Percentiles rank a stretch among this genome's conserved stretches.
Evolutionary conservation across 192 early-diverging fungal genomes (phyloP).

Genomic region (Fimicolochytrium jonesii): DNA sequence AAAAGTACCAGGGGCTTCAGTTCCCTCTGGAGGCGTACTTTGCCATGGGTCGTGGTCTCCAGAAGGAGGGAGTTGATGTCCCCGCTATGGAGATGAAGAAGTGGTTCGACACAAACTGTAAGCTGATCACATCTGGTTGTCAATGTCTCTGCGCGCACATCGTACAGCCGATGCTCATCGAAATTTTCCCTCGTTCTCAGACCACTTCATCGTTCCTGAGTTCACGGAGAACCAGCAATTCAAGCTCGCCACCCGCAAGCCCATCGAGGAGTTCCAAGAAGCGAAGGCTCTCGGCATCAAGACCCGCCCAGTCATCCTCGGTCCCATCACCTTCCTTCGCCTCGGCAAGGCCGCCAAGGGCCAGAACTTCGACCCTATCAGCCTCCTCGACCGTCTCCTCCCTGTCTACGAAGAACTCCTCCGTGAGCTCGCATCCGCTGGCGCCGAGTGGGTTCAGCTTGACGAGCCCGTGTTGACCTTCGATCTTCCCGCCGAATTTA

Average conservation of each 20-base stretch:
- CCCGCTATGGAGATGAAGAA: conserved; percentile 99
- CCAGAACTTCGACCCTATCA: conserved; percentile 64
- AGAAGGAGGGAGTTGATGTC: conserved; percentile 79
- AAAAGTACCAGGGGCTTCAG: conserved; percentile 52
- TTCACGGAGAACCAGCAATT: conserved; percentile 74
- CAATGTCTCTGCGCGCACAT: too few species aligned
- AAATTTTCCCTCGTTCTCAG: conserved; percentile 8
- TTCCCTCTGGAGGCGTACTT: conserved; percentile 79
- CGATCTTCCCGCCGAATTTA: conserved; percentile 51
- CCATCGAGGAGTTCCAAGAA: conserved; percentile 82
- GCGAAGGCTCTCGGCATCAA: conserved; percentile 87
- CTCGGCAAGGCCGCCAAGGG: conserved; percentile 79
- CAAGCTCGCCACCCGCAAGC: conserved; percentile 61
- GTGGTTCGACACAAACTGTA: conserved; percentile 98
- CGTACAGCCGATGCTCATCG: neutral
- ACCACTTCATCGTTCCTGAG: conserved; percentile 86
- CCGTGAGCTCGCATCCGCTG: conserved; percentile 62
- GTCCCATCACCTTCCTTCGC: conserved; percentile 84
- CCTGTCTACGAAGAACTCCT: conserved; percentile 79
- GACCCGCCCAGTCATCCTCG: conserved; percentile 89
- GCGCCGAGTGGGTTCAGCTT: conserved; percentile 81
- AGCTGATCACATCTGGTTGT: too few species aligned
- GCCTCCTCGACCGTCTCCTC: conserved; percentile 72
- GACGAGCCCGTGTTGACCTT: conserved; percentile 77
- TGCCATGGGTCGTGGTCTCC: conserved; percentile 95